Evolutionary conservation across 257 asterid species (phyloP).

Genomic region (Rhazya stricta): DNA sequence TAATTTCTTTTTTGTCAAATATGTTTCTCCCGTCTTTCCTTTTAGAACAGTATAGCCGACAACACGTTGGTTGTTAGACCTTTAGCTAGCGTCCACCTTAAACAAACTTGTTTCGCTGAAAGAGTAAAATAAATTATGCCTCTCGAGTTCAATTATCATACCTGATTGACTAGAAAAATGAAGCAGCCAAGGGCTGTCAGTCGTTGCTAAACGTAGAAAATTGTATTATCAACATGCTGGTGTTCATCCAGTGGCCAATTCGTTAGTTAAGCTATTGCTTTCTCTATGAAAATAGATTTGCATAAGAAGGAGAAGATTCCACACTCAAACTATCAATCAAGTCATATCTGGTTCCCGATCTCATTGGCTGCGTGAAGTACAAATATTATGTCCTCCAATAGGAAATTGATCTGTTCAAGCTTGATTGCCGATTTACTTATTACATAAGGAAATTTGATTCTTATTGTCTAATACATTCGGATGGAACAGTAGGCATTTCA

Average conservation of each 20-base stretch:
- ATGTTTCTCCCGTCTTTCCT: neutral
- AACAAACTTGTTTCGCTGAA: slow-evolving; percentile 7
- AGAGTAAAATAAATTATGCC: neutral
- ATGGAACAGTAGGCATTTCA: slow-evolving; percentile 13
- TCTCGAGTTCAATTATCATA: slow-evolving; percentile 7
- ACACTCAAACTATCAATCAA: neutral
- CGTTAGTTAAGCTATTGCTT: slow-evolving; percentile 22
- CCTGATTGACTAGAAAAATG: slow-evolving; percentile 17
- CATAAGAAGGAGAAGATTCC: slow-evolving; percentile 8
- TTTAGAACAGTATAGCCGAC: neutral
- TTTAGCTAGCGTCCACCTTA: neutral
- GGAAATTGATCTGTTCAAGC: neutral
- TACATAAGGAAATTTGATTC: neutral
- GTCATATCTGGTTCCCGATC: too few relatives aligned
- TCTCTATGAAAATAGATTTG: slow-evolving; percentile 17
- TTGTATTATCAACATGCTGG: slow-evolving; percentile 1
- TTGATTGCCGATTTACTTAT: neutral
- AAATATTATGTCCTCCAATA: neutral
- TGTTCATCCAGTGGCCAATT: slow-evolving; percentile 1
- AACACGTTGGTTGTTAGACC: neutral
- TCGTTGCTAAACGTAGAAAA: neutral
- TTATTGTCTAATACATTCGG: neutral
- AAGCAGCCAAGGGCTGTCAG: neutral
- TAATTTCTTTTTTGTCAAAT: neutral
- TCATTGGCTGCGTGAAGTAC: neutral